Evolutionary conservation across 163 green algal species (phyloP).

Genomic region (Chloromonas sp.): DNA sequence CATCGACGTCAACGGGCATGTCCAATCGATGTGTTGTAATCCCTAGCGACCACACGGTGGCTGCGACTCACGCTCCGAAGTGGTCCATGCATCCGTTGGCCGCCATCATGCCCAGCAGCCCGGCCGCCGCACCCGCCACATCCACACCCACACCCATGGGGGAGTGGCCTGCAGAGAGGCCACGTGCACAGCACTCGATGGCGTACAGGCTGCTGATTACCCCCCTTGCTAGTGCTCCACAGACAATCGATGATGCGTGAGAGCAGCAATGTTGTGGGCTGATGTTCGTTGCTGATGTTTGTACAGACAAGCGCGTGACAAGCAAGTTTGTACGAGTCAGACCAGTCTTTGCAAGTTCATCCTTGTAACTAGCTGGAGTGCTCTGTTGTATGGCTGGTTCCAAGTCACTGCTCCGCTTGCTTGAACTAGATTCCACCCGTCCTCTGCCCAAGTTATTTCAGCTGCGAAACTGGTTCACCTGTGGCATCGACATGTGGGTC

Average conservation of each 20-base stretch:
- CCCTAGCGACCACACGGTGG: background rate
- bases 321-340: too few species aligned
- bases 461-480: background rate
- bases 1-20: background rate
- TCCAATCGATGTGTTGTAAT: background rate
- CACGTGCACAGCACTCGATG: background rate
- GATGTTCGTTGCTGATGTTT: too few species aligned
- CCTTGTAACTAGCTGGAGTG: too few species aligned
- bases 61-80: background rate
- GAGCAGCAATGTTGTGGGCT: too few species aligned
- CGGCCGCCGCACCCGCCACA: background rate
- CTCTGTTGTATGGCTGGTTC: too few species aligned
- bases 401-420: too few species aligned
- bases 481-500: background rate
- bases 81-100: background rate
- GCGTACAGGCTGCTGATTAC: background rate
- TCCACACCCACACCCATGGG: background rate
- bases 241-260: background rate
- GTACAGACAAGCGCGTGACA: too few species aligned
- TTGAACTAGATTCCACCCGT: too few species aligned
- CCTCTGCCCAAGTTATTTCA: background rate
- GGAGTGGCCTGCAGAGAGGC: background rate
- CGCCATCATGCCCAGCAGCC: background rate
- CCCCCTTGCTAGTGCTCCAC: background rate
- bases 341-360: too few species aligned